phyloP scores from a whole-genome alignment of 164 flowering plant species.

The Kalanchoe fedtschenkoi region DNA sequence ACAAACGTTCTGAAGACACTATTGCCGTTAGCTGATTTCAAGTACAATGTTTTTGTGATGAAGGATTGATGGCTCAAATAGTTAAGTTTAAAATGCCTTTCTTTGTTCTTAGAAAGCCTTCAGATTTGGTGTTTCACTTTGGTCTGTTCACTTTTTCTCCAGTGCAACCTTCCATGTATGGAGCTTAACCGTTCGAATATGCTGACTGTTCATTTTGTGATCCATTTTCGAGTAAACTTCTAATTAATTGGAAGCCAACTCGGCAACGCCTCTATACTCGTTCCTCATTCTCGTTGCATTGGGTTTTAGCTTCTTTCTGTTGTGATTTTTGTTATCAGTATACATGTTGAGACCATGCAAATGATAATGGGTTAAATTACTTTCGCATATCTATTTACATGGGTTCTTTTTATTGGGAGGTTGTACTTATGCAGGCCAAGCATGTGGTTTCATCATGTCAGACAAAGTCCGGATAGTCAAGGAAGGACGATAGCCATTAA shows the following conservation, averaged over 20 bases:
- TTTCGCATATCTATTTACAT: background rate
- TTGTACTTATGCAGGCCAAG: constrained; percentile 70
- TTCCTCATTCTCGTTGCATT: background rate
- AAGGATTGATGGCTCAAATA: no score
- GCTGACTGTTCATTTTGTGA: no score
- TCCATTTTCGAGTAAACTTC: background rate
- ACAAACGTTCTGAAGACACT: background rate
- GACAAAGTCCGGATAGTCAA: constrained; percentile 55
- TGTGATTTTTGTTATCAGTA: background rate
- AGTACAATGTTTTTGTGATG: no score
- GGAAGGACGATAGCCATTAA: constrained; percentile 83
- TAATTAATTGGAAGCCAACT: background rate
- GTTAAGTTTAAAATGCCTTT: no score
- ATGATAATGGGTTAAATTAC: no score
- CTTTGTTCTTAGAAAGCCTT: background rate
- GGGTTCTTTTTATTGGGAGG: background rate
- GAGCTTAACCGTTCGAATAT: no score
- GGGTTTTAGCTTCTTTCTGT: background rate
- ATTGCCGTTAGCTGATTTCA: background rate
- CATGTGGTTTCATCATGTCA: constrained; percentile 98
- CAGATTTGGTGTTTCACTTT: background rate
- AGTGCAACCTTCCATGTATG: no score
- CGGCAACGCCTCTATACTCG: background rate
- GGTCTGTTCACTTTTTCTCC: no score
- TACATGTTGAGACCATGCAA: background rate